Evolutionary conservation across 1,284 basidiomycete genomes (phyloP).

Genomic region (Ceratobasidium theobromae): DNA sequence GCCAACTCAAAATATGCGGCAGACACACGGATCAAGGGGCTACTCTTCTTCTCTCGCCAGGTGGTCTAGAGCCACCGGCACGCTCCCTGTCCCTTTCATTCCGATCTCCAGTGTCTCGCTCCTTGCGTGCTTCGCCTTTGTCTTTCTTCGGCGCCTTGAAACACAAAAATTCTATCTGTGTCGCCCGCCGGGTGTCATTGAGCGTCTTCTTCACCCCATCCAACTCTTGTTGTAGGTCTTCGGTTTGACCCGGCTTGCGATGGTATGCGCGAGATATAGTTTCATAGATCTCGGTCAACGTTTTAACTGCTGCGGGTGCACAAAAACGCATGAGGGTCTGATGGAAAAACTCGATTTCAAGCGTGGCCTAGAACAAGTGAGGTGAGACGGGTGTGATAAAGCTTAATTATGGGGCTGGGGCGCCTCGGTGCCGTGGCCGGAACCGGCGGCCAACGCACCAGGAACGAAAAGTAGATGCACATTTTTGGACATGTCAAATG

Average conservation of each 20-base stretch:
- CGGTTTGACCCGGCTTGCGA: constrained; percentile 56
- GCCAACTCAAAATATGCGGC: background rate
- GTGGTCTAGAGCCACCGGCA: constrained; percentile 20
- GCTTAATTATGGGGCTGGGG: background rate
- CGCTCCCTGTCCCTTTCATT: constrained; percentile 17
- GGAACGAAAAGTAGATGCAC: background rate
- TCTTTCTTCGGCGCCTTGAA: constrained; percentile 56
- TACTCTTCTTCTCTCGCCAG: constrained; percentile 16
- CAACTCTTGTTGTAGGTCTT: constrained; percentile 82
- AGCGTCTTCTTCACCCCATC: constrained; percentile 91
- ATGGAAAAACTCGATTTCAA: constrained; percentile 99
- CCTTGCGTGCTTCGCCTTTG: constrained; percentile 43
- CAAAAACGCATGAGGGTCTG: constrained; percentile 91
- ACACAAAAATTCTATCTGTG: constrained; percentile 94
- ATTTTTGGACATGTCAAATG: background rate
- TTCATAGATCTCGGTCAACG: constrained; percentile 88
- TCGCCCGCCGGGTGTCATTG: constrained; percentile 82
- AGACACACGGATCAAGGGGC: background rate
- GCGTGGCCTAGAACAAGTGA: constrained; percentile 68
- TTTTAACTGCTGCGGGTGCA: constrained; percentile 74
- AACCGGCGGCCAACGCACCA: constrained; percentile 9
- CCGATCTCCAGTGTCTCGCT: constrained; percentile 32
- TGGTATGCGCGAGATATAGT: constrained; percentile 92
- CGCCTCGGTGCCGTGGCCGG: background rate
- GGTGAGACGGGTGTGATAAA: background rate